Base-by-base conservation (phyloP, 768 basidiomycete genomes). In the Mycena belliarum region DNA sequence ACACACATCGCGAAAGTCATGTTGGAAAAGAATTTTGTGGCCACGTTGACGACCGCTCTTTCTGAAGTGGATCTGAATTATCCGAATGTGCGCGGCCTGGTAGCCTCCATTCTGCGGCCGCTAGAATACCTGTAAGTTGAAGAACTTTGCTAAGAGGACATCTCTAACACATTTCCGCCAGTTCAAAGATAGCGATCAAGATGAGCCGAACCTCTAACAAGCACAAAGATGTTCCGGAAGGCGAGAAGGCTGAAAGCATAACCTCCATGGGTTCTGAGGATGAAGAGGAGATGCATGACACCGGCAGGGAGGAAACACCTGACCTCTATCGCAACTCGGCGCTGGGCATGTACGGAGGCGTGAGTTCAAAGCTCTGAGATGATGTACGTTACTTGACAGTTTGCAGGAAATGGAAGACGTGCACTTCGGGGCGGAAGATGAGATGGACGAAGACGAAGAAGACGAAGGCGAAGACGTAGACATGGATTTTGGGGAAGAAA, bases 21-120 rank as follows among this genome's bases (percentile, higher is more conserved):
- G 97, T 75, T 99, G 49, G 97, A 99, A 79, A 98, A 98, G 77
- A 92, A 92, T 68, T 95, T 93, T 62, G 97, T 98, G 16, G 82
- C 89, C 5, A 87, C 88, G 1, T 76, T 99, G 33, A 98, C 97
- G 0, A 88, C 79, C 41, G 89, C 94, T 12, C 79, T 98, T 18
- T 87, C 91, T 6, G 97, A 99, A 51, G 86, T 96, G 40, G 97
- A 99, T 68, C 82, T 98, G 37, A 97, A 97, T 69, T 98, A 93
- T 73, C 97, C 97, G 2, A 87, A 94, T 65, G 85, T 97, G 60
- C 87, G 91, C 48, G 82, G 82, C 37, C 77, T 98, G 28, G 88
- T 98, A n/a, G 86, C 88, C 16, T 86, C 91, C 0, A 86, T 99
- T 56, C 76, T 99, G 42, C 85, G 88, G 15, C 95, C 97, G 8